These are phyloP conservation scores for Gaeumannomyces sp. DNA, from an alignment of 2,329 filamentous ascomycete genomes.

Conservation along the genomic window DNA sequence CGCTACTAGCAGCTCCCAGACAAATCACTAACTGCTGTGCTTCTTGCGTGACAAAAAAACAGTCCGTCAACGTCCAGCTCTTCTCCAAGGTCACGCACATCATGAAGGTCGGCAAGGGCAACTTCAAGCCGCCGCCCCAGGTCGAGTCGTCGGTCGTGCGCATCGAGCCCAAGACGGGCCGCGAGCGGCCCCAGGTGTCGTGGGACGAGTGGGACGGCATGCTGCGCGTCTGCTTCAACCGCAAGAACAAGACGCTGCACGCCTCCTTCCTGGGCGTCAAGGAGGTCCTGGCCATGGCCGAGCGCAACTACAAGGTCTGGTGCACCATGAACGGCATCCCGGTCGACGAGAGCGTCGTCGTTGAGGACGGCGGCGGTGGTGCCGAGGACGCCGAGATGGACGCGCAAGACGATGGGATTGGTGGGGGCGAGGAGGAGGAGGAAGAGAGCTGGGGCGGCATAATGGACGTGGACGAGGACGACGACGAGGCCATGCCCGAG, in stretches of 20 bases:
- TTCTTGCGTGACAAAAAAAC: neutral
- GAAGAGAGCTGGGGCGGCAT: conserved; percentile 35
- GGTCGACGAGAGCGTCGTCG: conserved; percentile 60
- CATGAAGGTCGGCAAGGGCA: conserved; percentile 89
- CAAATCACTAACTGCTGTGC: neutral
- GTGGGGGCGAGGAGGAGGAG: conserved; percentile 27
- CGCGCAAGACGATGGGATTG: conserved; percentile 33
- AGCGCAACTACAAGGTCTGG: conserved; percentile 84
- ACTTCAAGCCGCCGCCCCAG: conserved; percentile 90
- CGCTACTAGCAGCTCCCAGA: neutral
- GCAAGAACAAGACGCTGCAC: conserved; percentile 87
- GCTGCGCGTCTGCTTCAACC: conserved; percentile 69
- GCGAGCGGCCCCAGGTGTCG: conserved; percentile 70
- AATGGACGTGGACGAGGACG: conserved; percentile 36
- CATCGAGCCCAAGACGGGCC: conserved; percentile 80
- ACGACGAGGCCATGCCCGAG: conserved; percentile 62
- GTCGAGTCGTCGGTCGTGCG: conserved; percentile 90
- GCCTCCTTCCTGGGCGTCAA: conserved; percentile 75
- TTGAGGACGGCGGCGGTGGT: conserved; percentile 37
- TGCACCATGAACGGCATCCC: conserved; percentile 80
- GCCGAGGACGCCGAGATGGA: conserved; percentile 30
- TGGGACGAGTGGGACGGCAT: conserved; percentile 95
- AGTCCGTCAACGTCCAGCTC: conserved; percentile 86
- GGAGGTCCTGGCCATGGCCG: conserved; percentile 75
- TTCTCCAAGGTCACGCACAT: conserved; percentile 62